Evolutionary conservation across 208 protist species (phyloP), one percentile per base, ranked within the genome.

Genomic region (Blechomonas ayalai): DNA sequence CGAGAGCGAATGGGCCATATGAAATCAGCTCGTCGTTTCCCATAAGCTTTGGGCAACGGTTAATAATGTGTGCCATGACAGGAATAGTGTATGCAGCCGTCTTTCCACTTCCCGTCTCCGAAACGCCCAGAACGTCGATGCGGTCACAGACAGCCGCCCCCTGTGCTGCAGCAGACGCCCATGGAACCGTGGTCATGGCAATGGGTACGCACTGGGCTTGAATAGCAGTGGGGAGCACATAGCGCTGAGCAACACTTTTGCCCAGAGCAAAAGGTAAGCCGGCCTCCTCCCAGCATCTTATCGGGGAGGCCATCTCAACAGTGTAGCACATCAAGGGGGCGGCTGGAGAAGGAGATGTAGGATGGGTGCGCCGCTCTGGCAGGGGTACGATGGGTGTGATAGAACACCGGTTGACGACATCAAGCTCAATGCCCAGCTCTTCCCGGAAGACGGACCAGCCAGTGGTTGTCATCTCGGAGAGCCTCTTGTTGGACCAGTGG

Each of bases 51-150:
- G 75, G 67, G 13, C 71, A 55, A 18, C 35, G 53, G 32, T 75
- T 27, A 13, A 18, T 40, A 20, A 96, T 54, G 35, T 95, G 62
- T 13, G 53, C 43, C 8, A 98, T 36, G 22, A 94, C 25, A 3
- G 95, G 95, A 9, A 98, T 58, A 2, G 95, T 24, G 61, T 96
- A 98, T 1, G 89, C 79, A 0, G 82, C 55, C 1, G 95, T 97
- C 51, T 98, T 98, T 7, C 95, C 95, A 20, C 78, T 90, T 9
- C 95, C 95, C 5, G 95, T 98, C 44, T 91, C 71, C 2, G 95
- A 88, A 8, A 95, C 70, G 19, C 61, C 93, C 18, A 97, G 46
- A 7, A 97, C 60, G 59, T 97, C 86, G 19, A 85, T 50, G 13
- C 56, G 52, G 38, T 62, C 26, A 8, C 22, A 26, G 22, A 23